Evolutionary conservation across 2,329 filamentous ascomycete genomes (phyloP), one percentile per base, ranked within the genome.

Genomic region (Zarea fungicola): DNA sequence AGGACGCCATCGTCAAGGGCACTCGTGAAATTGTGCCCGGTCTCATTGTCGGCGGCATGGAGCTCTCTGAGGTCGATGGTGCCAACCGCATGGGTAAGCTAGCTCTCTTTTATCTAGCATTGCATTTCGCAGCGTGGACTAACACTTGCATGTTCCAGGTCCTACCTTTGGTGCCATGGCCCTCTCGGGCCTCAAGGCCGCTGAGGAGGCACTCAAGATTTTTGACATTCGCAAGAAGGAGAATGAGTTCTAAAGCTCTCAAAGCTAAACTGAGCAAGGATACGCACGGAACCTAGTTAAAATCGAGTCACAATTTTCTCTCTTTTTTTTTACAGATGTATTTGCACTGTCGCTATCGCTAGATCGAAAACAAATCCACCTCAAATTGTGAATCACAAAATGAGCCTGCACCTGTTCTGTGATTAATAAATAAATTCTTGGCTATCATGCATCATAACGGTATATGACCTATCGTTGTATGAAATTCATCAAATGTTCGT

Each of bases 21-120:
- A 96, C 90, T 6, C 83, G 90, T 53, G 90, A 96, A 75, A 79
- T 96, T 52, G 83, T 90, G 13, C 89, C 89, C 6, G 90, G 91
- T 23, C 74, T 96, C 55, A 89, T 96, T 60, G 86, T 95, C n/a
- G 91, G 90, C 46, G 91, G 90, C 32, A 96, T 96, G 90, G 90
- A 96, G 69, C 74, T 96, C 57, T 88, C 84, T 51, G 90, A 96
- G 70, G 83, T 95, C 26, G 90, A 96, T 61, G 90, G 89, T 16
- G 88, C 89, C 54, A 95, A 95, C 73, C 81, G 90, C 46, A 96
- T 96, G 90, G 91, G 84, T 64, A 60, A 51, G 67, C 54, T 8
- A 1, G 4, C 23, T 29, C 4, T 31, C 9, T 19, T 18, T 18
- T 22, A 10, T 14, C 45, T 0, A 16, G n/a, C n/a, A n/a, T n/a